Evolutionary conservation across 495 filamentous ascomycete genomes (phyloP), one percentile per base, ranked within the genome.

Genomic region (Penicillium dipodomyicola): DNA sequence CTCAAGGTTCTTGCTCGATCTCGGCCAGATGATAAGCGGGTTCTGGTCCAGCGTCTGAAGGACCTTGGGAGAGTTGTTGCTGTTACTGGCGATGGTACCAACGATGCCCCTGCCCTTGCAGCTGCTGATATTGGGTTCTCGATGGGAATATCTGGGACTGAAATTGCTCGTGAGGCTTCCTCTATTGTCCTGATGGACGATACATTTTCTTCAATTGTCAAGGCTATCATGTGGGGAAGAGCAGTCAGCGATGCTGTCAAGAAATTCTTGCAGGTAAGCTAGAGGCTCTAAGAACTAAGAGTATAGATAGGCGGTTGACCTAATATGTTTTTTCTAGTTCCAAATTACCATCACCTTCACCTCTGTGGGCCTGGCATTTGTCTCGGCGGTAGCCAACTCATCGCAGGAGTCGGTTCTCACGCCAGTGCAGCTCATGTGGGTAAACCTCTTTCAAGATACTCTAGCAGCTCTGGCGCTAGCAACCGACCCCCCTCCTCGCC

Each of bases 401-500:
- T 70, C 81, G 0, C 77, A 88, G 66, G 66, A 80, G 40, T 85
- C 86, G 11, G 84, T 90, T 14, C 78, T 91, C 42, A 88, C 81
- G 1, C 82, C 87, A 25, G 87, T 90, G 5, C 87, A 91, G 65
- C 79, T 91, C n/a, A 80, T 91, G 17, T 91, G 88, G 88, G 84
- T 91, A 29, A 90, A 91, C 61, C 75, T 91, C 23, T 89, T 91
- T 67, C 89, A 89, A 85, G 88, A 91, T 60, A 89, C 88, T 10
- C 84, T 91, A 58, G 88, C 87, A 15, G 88, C 88, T 5, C 77
- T 91, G 25, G 88, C 87, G 1, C 73, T 90, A 19, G 87, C 88
- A 11, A 90, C 88, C 0, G 88, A 91, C 65, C 82, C 84, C 4
- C 87, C 88, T 1, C 80, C 82, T 8, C 73, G 74, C 12, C 77